phyloP scores from a whole-genome alignment of 2,329 filamentous ascomycete species.

The Fusarium praegraminearum region DNA sequence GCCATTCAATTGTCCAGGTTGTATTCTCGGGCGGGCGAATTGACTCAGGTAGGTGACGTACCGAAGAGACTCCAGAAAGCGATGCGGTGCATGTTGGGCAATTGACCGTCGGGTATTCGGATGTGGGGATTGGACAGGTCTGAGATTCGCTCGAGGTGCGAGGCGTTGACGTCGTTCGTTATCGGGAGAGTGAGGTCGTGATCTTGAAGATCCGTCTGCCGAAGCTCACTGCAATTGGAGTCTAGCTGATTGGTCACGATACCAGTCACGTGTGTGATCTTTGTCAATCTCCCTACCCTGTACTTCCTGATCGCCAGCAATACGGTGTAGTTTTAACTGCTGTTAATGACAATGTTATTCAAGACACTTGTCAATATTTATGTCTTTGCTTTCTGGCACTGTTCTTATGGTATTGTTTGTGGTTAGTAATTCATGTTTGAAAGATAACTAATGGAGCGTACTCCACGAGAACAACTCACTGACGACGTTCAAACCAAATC shows the following conservation, averaged over 20 bases:
- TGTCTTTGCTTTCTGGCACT: too few species aligned
- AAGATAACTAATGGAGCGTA: neutral
- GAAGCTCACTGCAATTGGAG: constrained; percentile 48
- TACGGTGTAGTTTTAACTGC: neutral
- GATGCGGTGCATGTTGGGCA: constrained; percentile 69
- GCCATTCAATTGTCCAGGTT: neutral
- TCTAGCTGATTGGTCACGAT: constrained; percentile 43
- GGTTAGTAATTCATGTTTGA: neutral
- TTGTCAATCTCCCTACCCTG: constrained; percentile 17
- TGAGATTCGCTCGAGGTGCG: constrained; percentile 40
- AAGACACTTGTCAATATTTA: neutral
- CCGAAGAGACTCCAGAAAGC: constrained; percentile 93
- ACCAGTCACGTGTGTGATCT: constrained; percentile 36
- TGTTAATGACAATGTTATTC: neutral
- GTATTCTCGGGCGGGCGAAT: constrained; percentile 28
- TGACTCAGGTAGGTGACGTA: constrained; percentile 55
- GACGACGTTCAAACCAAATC: too few species aligned
- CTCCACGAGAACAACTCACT: neutral
- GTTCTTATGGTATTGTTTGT: neutral
- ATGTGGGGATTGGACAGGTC: constrained; percentile 20
- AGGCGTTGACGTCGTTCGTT: constrained; percentile 42
- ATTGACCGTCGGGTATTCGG: constrained; percentile 43
- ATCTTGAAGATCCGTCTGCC: constrained; percentile 43
- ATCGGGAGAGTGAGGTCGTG: constrained; percentile 47
- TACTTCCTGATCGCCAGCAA: neutral